phyloP scores from a whole-genome alignment of 2,329 filamentous ascomycete species.

The Cytospora chrysosperma region DNA sequence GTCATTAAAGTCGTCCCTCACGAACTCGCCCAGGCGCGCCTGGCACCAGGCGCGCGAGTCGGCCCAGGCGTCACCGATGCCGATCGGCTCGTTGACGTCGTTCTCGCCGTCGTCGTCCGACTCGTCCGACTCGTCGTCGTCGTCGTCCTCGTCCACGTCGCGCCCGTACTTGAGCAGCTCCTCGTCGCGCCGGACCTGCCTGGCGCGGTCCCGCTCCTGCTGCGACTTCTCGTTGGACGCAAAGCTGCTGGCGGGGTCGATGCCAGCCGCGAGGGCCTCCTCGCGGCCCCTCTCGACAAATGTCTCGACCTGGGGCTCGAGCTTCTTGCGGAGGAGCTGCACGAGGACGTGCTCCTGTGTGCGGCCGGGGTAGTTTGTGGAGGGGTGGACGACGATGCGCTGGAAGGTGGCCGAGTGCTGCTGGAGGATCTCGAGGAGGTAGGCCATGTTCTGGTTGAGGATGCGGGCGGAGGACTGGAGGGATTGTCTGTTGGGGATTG shows the following conservation, averaged over 20 bases:
- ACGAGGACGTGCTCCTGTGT: slow-evolving; percentile 65
- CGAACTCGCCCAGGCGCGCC: slow-evolving; percentile 38
- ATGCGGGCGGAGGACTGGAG: slow-evolving; percentile 71
- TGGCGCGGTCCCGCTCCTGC: slow-evolving; percentile 38
- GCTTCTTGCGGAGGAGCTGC: slow-evolving; percentile 76
- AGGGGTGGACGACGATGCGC: slow-evolving; percentile 71
- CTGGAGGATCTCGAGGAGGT: slow-evolving; percentile 63
- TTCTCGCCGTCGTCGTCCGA: slow-evolving; percentile 37
- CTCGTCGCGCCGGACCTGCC: slow-evolving; percentile 22
- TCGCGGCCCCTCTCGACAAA: slow-evolving; percentile 65
- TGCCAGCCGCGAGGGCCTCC: slow-evolving; percentile 37
- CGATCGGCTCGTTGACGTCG: slow-evolving; percentile 37
- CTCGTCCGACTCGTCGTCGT: slow-evolving; percentile 31
- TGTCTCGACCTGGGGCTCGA: slow-evolving; percentile 74
- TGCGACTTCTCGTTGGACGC: slow-evolving; percentile 51
- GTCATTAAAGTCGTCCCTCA: slow-evolving; percentile 53
- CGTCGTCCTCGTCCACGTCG: slow-evolving; percentile 27
- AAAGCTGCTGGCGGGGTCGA: slow-evolving; percentile 32
- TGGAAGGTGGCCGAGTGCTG: slow-evolving; percentile 67
- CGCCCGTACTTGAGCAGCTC: slow-evolving; percentile 44
- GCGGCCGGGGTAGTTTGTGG: slow-evolving; percentile 70
- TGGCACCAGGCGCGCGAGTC: slow-evolving; percentile 35
- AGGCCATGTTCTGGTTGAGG: slow-evolving; percentile 67
- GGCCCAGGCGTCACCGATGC: slow-evolving; percentile 39
- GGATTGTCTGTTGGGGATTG: slow-evolving; percentile 54